Conservation (phyloP, 2,329 filamentous ascomycete genomes). For the Aspergillus persii region DNA sequence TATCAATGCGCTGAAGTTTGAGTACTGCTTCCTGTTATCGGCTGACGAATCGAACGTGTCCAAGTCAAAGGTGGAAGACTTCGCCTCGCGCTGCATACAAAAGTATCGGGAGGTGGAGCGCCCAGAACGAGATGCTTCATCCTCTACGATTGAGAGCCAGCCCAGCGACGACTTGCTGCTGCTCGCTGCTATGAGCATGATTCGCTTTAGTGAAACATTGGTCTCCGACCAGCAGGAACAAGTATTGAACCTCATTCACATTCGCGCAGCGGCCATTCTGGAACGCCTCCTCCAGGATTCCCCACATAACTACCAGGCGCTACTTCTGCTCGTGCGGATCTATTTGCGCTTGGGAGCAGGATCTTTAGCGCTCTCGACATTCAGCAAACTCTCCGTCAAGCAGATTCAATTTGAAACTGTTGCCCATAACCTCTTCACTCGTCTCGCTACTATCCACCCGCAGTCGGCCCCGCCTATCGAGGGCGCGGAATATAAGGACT, state of each 20-base stretch:
- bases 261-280: constrained; percentile 39
- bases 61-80: constrained; percentile 32
- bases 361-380: constrained; percentile 46
- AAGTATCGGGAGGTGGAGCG: constrained; percentile 28
- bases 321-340: constrained; percentile 44
- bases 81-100: constrained; percentile 39
- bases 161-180: constrained; percentile 45
- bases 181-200: constrained; percentile 43
- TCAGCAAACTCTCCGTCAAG: constrained; percentile 47
- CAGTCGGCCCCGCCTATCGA: constrained; percentile 40
- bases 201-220: constrained; percentile 29
- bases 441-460: constrained; percentile 48
- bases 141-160: constrained; percentile 42
- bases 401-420: constrained; percentile 50
- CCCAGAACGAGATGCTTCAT: constrained; percentile 21
- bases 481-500: constrained; percentile 40
- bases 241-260: constrained; percentile 29
- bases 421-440: constrained; percentile 48
- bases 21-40: constrained; percentile 42
- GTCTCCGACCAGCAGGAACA: constrained; percentile 17
- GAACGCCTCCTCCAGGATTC: constrained; percentile 42
- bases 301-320: constrained; percentile 47
- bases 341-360: constrained; percentile 45
- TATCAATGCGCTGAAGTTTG: constrained; percentile 45
- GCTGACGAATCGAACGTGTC: constrained; percentile 25